These are phyloP conservation scores for Saccharum spontaneum DNA, from an alignment of 176 grass and related monocot species.

Conservation along the genomic window DNA sequence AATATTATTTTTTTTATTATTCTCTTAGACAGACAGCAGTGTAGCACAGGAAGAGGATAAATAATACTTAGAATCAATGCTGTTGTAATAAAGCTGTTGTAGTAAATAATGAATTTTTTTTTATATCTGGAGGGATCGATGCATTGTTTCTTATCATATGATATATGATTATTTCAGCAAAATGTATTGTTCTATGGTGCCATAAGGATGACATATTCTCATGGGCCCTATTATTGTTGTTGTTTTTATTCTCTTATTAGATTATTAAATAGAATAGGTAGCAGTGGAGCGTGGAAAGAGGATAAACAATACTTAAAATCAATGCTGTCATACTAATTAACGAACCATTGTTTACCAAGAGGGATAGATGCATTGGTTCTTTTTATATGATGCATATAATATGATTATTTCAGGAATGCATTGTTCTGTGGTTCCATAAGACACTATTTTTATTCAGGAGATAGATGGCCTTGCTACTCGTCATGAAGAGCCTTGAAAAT, in stretches of 20 bases:
- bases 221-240: neutral
- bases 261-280: neutral
- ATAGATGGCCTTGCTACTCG: neutral
- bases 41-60: neutral
- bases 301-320: neutral
- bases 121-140: neutral
- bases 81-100: neutral
- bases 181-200: neutral
- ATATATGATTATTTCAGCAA: neutral
- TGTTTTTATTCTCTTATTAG: neutral
- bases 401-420: neutral
- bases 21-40: neutral
- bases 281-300: neutral
- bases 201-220: neutral
- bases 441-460: neutral
- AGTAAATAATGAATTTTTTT: neutral
- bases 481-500: neutral
- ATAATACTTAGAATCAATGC: neutral
- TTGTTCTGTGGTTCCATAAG: neutral
- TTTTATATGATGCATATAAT: neutral
- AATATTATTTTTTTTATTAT: neutral
- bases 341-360: neutral
- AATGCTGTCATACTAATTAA: neutral
- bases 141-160: neutral
- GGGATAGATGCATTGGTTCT: neutral